Percentiles rank a stretch among this genome's conserved stretches.
phyloP scores from a whole-genome alignment of 768 basidiomycete genomes.

The Phlegmacium glaucopus region DNA sequence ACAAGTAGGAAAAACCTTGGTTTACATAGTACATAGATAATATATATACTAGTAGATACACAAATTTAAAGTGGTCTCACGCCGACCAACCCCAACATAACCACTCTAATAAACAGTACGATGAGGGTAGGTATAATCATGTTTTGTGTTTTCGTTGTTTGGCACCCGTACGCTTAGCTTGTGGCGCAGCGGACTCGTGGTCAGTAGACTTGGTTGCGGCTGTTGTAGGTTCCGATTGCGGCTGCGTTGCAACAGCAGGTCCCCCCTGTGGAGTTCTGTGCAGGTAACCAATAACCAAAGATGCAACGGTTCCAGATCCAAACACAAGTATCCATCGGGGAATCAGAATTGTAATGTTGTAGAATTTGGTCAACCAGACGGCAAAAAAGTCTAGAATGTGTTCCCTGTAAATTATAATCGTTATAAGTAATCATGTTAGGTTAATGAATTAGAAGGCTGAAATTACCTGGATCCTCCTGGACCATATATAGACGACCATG shows the following conservation, averaged over 20 bases:
- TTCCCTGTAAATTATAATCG: slow-evolving; percentile 44
- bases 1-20: too few species aligned
- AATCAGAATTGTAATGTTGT: slow-evolving; percentile 47
- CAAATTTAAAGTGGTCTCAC: too few species aligned
- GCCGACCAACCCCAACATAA: too few species aligned
- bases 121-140: too few species aligned
- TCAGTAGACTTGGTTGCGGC: slow-evolving; percentile 10
- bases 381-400: slow-evolving; percentile 62
- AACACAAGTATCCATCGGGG: slow-evolving; percentile 76
- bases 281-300: slow-evolving; percentile 62
- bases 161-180: slow-evolving; percentile 21
- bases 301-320: slow-evolving; percentile 61
- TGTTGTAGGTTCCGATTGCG: slow-evolving; percentile 2
- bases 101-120: too few species aligned
- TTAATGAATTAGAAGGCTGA: neutral
- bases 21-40: too few species aligned
- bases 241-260: slow-evolving; percentile 1
- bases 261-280: slow-evolving; percentile 37
- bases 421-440: neutral
- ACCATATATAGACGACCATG: slow-evolving; percentile 67
- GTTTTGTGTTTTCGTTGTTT: slow-evolving; percentile 18
- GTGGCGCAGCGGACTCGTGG: slow-evolving; percentile 14
- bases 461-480: slow-evolving; percentile 74
- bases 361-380: slow-evolving; percentile 42
- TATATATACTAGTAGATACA: too few species aligned